Evolutionary conservation across 768 basidiomycete species (phyloP).

Genomic region (Cantharellus anzutake): DNA sequence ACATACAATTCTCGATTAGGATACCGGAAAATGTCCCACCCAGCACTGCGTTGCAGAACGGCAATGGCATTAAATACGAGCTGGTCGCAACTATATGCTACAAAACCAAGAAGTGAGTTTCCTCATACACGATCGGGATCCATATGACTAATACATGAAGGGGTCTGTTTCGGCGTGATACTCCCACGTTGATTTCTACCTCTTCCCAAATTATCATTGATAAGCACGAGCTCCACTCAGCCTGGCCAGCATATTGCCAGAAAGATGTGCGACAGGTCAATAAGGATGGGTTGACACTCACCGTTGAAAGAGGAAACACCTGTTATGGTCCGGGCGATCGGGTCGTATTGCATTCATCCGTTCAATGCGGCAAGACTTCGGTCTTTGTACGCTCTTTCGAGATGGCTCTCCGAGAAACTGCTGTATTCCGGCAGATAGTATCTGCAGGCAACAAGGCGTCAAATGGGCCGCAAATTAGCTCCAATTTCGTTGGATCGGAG

Average conservation of each 20-base stretch:
- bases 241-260: slow-evolving; percentile 82
- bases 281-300: slow-evolving; percentile 54
- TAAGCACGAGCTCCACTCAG: slow-evolving; percentile 85
- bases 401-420: slow-evolving; percentile 57
- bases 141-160: slow-evolving; percentile 19
- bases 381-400: slow-evolving; percentile 71
- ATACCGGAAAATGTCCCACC: slow-evolving; percentile 88
- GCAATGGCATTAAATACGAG: slow-evolving; percentile 77
- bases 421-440: slow-evolving; percentile 46
- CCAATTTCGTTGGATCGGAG: slow-evolving; percentile 41
- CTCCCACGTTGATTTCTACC: slow-evolving; percentile 46
- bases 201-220: slow-evolving; percentile 62
- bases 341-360: slow-evolving; percentile 46
- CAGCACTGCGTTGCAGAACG: slow-evolving; percentile 57
- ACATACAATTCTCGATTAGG: slow-evolving; percentile 77
- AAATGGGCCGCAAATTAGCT: slow-evolving; percentile 35
- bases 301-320: slow-evolving; percentile 51
- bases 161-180: slow-evolving; percentile 66
- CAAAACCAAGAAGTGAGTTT: slow-evolving; percentile 60
- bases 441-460: slow-evolving; percentile 29
- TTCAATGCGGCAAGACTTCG: slow-evolving; percentile 54
- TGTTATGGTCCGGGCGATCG: slow-evolving; percentile 81
- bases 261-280: slow-evolving; percentile 45
- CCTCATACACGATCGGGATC: neutral
- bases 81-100: slow-evolving; percentile 73